These are phyloP conservation scores for Kickxella alabastrina DNA, from an alignment of 192 early-diverging fungal species.

Conservation along the genomic window DNA sequence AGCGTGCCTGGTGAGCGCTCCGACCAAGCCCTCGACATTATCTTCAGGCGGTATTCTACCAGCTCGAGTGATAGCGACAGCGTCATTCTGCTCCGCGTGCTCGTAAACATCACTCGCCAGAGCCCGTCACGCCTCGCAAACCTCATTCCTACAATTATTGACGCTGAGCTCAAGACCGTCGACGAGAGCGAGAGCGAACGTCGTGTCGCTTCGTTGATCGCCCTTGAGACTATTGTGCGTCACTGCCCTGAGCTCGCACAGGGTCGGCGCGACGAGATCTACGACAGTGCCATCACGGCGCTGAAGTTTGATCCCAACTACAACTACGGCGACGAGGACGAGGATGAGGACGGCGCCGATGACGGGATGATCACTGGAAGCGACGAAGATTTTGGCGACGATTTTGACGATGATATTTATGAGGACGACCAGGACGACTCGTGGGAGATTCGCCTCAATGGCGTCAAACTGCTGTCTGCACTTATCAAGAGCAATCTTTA, in stretches of 20 bases:
- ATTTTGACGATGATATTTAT: conserved; percentile 39
- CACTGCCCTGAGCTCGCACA: conserved; percentile 13
- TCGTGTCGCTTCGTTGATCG: conserved; percentile 28
- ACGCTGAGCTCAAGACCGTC: conserved; percentile 19
- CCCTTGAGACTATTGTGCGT: conserved; percentile 36
- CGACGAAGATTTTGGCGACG: conserved; percentile 44
- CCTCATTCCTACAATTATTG: conserved; percentile 16
- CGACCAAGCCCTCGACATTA: conserved; percentile 24
- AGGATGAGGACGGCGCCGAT: conserved; percentile 1
- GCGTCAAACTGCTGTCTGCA: conserved; percentile 36
- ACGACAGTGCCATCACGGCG: conserved; percentile 15
- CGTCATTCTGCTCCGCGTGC: conserved; percentile 30
- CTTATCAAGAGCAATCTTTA: conserved; percentile 27
- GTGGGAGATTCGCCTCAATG: conserved; percentile 40
- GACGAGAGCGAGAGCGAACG: conserved; percentile 32
- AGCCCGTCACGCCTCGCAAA: conserved; percentile 20
- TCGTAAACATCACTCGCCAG: conserved; percentile 46
- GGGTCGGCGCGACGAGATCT: conserved; percentile 19
- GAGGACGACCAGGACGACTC: conserved; percentile 45
- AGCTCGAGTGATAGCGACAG: conserved; percentile 20
- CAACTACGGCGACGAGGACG: conserved; percentile 26
- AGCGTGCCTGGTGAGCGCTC: conserved; percentile 30
- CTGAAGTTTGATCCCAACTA: conserved; percentile 40
- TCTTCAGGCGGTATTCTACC: conserved; percentile 35
- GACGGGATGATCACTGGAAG: conserved; percentile 27